A percentile compares a stretch with the other conserved stretches of the same genome.
These are phyloP conservation scores for Phaeosphaeria sp. DNA, from an alignment of 2,329 filamentous ascomycete genomes.

Conservation along the genomic window DNA sequence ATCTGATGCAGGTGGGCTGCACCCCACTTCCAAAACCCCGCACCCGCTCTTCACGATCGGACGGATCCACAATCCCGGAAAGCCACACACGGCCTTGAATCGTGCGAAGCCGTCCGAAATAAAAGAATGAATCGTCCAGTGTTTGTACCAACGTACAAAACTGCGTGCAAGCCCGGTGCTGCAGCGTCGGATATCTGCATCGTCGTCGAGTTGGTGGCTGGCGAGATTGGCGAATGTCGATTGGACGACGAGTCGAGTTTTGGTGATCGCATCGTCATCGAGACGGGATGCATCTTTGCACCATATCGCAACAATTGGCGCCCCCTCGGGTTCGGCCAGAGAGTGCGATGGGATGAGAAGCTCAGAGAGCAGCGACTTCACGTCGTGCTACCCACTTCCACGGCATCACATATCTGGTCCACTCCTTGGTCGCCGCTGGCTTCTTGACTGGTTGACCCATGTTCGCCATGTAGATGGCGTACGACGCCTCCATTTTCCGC, in stretches of 20 bases:
- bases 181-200: background rate
- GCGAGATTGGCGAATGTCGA: background rate
- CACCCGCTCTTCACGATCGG: conserved; percentile 8
- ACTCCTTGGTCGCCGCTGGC: conserved; percentile 8
- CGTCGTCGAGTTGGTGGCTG: background rate
- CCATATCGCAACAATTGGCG: background rate
- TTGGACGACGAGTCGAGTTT: background rate
- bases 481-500: conserved; percentile 30
- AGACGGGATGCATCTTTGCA: background rate
- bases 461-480: conserved; percentile 34
- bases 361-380: conserved; percentile 3
- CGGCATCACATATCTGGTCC: conserved; percentile 26
- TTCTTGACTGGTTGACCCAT: conserved; percentile 5
- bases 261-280: background rate
- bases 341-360: background rate
- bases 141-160: background rate
- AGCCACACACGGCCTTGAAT: conserved; percentile 6
- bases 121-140: background rate
- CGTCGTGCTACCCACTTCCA: conserved; percentile 9
- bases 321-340: background rate
- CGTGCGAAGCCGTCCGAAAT: conserved; percentile 1
- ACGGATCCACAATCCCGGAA: conserved; percentile 5
- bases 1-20: background rate
- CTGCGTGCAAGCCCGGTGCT: background rate
- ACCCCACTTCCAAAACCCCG: conserved; percentile 15